phyloP scores from a whole-genome alignment of 495 filamentous ascomycete species.

The Penicillium robsamsonii region DNA sequence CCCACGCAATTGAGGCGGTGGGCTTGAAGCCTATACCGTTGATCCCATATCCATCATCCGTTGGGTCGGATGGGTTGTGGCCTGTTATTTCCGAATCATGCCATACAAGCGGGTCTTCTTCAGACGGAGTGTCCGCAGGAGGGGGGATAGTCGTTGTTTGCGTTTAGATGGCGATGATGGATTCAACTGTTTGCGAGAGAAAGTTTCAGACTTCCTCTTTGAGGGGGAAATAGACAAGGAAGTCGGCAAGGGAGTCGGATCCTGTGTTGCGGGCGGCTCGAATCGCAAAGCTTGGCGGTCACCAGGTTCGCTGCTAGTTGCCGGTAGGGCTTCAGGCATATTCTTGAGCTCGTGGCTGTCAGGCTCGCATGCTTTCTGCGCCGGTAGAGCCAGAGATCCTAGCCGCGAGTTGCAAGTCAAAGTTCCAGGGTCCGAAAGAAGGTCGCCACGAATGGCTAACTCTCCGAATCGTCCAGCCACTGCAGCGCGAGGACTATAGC shows the following conservation, averaged over 20 bases:
- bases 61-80: constrained; percentile 69
- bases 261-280: constrained; percentile 6
- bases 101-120: constrained; percentile 66
- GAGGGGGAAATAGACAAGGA: constrained; percentile 18
- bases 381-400: constrained; percentile 7
- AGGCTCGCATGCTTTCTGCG: constrained; percentile 17
- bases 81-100: constrained; percentile 82
- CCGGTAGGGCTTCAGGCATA: constrained; percentile 24
- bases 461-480: constrained; percentile 65
- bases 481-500: constrained; percentile 58
- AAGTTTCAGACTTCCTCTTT: constrained; percentile 19
- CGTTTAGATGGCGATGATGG: constrained; percentile 28
- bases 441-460: constrained; percentile 54
- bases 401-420: constrained; percentile 19
- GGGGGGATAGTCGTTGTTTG: constrained; percentile 45
- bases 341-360: constrained; percentile 5
- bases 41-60: constrained; percentile 76
- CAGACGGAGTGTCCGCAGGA: constrained; percentile 36
- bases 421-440: constrained; percentile 27
- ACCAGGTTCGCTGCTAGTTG: constrained; percentile 8
- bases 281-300: constrained; percentile 9
- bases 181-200: constrained; percentile 29
- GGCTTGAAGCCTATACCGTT: constrained; percentile 92
- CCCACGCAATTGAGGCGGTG: constrained; percentile 77
- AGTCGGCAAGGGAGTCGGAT: background rate